Evolutionary conservation across 306 rosid genomes (phyloP), one percentile per base, ranked within the genome.

Genomic region (Purshia tridentata): DNA sequence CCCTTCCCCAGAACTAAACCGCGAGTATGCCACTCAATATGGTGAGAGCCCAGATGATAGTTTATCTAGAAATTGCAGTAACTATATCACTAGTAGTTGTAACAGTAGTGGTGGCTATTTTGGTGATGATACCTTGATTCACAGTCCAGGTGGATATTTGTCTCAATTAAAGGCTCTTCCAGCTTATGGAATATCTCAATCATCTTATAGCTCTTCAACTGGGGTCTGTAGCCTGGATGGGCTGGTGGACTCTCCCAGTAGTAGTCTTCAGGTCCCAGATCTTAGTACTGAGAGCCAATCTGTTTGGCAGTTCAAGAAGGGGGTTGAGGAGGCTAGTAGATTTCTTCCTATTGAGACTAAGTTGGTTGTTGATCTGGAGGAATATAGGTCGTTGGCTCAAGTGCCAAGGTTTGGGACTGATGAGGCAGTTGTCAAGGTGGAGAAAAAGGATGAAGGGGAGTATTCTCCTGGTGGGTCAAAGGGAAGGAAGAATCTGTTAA

Each of bases 291-390:
- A 91, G 78, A 86, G 56, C 78, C 99, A 79, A 78, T 86, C 98
- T 41, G 75, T 90, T 81, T 84, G 86, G 83, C 98, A 95, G 70
- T 91, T 91, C 77, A 87, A 78, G 45, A 91, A 84, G 80, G 99
- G 99, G 46, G 84, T 91, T 44, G 96, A 95, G 81, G 99, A 88
- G 81, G 96, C 96, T 70, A 82, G 73, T 55, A 91, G 82, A 81
- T 95, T 95, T 89, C 93, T 95, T 66, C 96, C 97, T 5, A 69
- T 75, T 72, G 88, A 73, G 61, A 86, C 85, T 53, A 85, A 65
- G 0, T 47, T 94, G 71, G 83, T 88, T 81, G 74, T 72, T 52
- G 80, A 80, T 74, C 62, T 82, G 16, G 86, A 72, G 53, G 73
- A 22, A 41, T 72, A 82, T 51, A 84, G 76, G 56, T 73, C 74